Percentiles rank a stretch among this genome's conserved stretches.
Conservation (phyloP, 2,329 filamentous ascomycete species). For the Calonectria pseudoturangicola region DNA sequence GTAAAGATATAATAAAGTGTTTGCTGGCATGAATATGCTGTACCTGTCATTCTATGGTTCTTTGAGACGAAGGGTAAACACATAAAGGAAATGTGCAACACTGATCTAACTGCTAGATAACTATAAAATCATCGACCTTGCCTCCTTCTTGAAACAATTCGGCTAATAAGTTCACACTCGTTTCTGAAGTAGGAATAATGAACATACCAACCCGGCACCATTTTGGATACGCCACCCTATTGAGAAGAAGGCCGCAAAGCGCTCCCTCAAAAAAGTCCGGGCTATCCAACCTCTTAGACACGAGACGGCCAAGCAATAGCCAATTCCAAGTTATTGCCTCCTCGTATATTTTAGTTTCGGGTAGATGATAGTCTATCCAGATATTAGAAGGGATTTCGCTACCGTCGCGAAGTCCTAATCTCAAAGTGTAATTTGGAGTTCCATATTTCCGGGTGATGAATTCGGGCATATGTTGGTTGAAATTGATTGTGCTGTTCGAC, state of each 20-base stretch:
- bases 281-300: neutral
- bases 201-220: neutral
- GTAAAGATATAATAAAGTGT: no score
- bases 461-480: no score
- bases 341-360: neutral
- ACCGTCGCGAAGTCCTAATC: neutral
- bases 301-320: neutral
- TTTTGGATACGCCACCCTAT: neutral
- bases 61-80: no score
- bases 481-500: neutral
- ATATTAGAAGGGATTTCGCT: neutral
- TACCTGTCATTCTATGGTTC: no score
- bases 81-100: no score
- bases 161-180: no score
- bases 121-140: neutral
- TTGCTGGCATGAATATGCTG: no score
- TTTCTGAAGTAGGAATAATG: neutral
- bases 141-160: neutral
- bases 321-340: neutral
- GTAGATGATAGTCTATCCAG: neutral
- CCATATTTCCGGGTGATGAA: no score
- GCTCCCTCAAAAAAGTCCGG: neutral
- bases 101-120: neutral
- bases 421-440: neutral
- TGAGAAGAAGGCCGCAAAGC: neutral